Base-by-base conservation (phyloP, 2,329 filamentous ascomycete species). In the Ophiocordyceps camponoti-floridani region DNA sequence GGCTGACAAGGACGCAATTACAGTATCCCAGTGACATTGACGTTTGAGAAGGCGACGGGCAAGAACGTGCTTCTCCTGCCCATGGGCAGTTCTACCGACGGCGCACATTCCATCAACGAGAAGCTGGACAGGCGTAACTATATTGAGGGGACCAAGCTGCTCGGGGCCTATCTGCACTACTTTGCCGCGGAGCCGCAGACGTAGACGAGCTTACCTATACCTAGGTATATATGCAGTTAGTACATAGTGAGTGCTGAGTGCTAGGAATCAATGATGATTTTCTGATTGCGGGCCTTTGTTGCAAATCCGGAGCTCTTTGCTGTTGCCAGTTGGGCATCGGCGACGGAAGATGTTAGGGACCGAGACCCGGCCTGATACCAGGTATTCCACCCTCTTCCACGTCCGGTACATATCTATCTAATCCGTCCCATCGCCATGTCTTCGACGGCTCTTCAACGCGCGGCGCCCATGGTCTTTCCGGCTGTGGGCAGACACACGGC, bases 61-160 rank as follows among this genome's bases (percentile, higher is more conserved):
- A 98, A 98, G 80, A 98, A 96, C 58, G 89, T 96, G 40, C 69
- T 98, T 46, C 70, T 98, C 52, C 67, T 98, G 53, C 91, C 91
- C 30, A 96, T 98, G 91, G 91, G 91, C 41, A 94, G 84, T 69
- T 93, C 84, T 40, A 98, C 89, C 1, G 91, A 96, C 61, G 88
- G 84, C 40, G 91, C 91, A 8, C 91, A 98, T 67, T 94, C 86
- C 31, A 93, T 95, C 65, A 98, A 98, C 62, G 91, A 96, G 76
- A 95, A 94, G 74, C 72, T 98, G 47, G 91, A 98, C 64, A 87
- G 84, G 74, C 78, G 76, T 59, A 98, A 98, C 67, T 98, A 98
- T 63, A 94, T 98, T 57, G 87, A 98, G 70, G 91, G 91, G 43
- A 95, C 84, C 55, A 98, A 98, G 76, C 67, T 98, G 50, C 66